phyloP scores from a whole-genome alignment of 2,329 filamentous ascomycete genomes.

The Cytospora piceae region DNA sequence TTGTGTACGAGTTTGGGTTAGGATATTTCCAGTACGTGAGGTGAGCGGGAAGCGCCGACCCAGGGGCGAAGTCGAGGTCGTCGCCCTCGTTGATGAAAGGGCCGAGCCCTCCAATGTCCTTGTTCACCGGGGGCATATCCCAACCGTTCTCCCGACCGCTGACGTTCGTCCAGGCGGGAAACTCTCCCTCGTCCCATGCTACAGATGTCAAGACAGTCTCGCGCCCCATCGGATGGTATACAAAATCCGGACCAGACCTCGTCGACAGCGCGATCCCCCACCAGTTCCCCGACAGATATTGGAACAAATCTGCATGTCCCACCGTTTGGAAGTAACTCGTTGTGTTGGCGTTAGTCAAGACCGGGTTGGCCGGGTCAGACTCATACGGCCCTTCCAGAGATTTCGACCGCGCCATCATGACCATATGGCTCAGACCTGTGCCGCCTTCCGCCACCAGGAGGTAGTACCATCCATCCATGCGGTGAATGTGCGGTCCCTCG shows the following conservation, averaged over 20 bases:
- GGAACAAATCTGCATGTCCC: conserved; percentile 61
- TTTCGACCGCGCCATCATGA: conserved; percentile 50
- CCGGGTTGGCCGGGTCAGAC: conserved; percentile 47
- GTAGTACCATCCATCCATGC: conserved; percentile 56
- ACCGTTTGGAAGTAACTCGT: conserved; percentile 55
- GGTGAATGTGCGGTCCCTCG: conserved; percentile 60
- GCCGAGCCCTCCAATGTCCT: conserved; percentile 32
- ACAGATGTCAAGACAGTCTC: conserved; percentile 48
- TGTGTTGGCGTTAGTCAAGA: conserved; percentile 50
- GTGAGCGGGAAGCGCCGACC: conserved; percentile 52
- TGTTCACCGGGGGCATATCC: conserved; percentile 31
- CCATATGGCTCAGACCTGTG: conserved; percentile 53
- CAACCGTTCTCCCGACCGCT: conserved; percentile 38
- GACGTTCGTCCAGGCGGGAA: conserved; percentile 43
- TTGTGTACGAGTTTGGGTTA: conserved; percentile 46
- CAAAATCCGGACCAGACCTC: conserved; percentile 43
- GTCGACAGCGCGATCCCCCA: conserved; percentile 48
- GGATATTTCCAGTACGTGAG: conserved; percentile 62
- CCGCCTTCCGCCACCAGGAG: conserved; percentile 57
- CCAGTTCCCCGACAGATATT: conserved; percentile 48
- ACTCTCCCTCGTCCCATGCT: conserved; percentile 41
- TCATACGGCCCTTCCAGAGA: conserved; percentile 50
- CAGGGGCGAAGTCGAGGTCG: conserved; percentile 40
- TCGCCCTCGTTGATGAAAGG: conserved; percentile 37
- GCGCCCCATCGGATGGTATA: conserved; percentile 48